Evolutionary conservation across 2,329 filamentous ascomycete genomes (phyloP), one percentile per base, ranked within the genome.

Genomic region (Colletotrichum sublineola): DNA sequence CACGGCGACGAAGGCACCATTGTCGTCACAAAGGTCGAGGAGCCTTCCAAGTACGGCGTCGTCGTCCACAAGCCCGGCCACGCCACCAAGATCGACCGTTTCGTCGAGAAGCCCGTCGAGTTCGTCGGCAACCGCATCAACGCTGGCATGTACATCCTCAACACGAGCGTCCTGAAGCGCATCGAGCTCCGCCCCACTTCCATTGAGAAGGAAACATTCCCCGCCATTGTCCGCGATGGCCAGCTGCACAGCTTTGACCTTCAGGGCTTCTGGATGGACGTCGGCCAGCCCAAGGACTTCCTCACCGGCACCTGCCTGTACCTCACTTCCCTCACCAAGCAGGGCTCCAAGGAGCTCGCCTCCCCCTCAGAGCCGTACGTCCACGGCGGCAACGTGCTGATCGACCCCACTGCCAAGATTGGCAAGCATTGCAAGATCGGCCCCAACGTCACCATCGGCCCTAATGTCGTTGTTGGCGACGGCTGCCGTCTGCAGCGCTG

Each of bases 101-200:
- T 99, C 86, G 96, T 99, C 77, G 96, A 99, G 90, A 99, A 99
- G 89, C 96, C 96, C 48, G 94, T 98, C 81, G 94, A 98, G 86
- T 98, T 98, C 81, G 96, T 98, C 71, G 96, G 96, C 79, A 98
- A 98, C 90, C 93, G 96, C 76, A 98, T 98, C 89, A 98, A 98
- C 80, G 96, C 96, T 77, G 96, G 96, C 85, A 94, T 98, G 85
- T 98, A 98, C 88, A 97, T 98, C 79, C 89, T 98, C 79, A 98
- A 98, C 88, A 95, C 95, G 61, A 95, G 92, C 63, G 91, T 98
- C 52, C 90, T 99, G 73, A 87, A 92, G 77, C 93, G 96, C 82
- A 98, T 99, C 80, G 96, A 98, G 84, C 91, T 98, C 76, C 94
- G 96, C 74, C 96, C 96, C 53, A 98, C 96, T 63, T 97, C 95